Evolutionary conservation across 2,329 filamentous ascomycete genomes (phyloP).

Genomic region (Phialemoniopsis sp.): DNA sequence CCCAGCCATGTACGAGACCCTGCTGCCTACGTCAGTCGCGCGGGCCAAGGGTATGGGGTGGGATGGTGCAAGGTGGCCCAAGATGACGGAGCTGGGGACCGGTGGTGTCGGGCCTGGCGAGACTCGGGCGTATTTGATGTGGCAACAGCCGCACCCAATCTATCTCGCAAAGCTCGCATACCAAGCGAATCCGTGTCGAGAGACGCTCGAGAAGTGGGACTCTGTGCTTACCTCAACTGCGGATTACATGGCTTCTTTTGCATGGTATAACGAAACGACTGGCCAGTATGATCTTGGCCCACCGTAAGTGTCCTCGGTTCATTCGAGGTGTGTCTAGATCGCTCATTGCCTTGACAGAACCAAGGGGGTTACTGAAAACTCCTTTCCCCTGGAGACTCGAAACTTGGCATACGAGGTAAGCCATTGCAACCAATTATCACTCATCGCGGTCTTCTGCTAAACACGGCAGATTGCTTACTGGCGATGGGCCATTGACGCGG

Average conservation of each 20-base stretch:
- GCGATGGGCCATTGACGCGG: too few relatives aligned
- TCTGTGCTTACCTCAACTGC: constrained; percentile 17
- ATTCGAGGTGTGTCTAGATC: too few relatives aligned
- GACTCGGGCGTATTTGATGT: constrained; percentile 44
- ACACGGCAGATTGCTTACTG: too few relatives aligned
- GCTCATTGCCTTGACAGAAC: too few relatives aligned
- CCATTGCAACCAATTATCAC: too few relatives aligned
- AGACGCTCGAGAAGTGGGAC: constrained; percentile 19
- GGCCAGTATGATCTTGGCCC: constrained; percentile 37
- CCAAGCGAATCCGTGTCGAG: constrained; percentile 15
- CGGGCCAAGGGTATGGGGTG: constrained; percentile 26
- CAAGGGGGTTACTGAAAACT: too few relatives aligned
- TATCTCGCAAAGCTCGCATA: constrained; percentile 36
- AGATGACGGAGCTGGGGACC: constrained; percentile 42
- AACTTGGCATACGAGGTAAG: too few relatives aligned
- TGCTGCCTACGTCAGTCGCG: constrained; percentile 21
- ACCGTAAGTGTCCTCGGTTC: constrained; percentile 22
- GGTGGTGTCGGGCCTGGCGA: constrained; percentile 42
- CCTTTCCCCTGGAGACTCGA: too few relatives aligned
- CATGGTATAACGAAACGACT: constrained; percentile 21
- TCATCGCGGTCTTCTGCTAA: too few relatives aligned
- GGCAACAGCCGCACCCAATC: constrained; percentile 45
- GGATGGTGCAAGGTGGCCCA: constrained; percentile 34
- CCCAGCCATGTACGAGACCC: constrained; percentile 24
- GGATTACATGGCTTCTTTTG: constrained; percentile 24